A percentile compares a stretch with the other conserved stretches of the same genome.
These are phyloP conservation scores for Saksenaea oblongispora DNA, from an alignment of 371 early-diverging fungal genomes.

Conservation along the genomic window DNA sequence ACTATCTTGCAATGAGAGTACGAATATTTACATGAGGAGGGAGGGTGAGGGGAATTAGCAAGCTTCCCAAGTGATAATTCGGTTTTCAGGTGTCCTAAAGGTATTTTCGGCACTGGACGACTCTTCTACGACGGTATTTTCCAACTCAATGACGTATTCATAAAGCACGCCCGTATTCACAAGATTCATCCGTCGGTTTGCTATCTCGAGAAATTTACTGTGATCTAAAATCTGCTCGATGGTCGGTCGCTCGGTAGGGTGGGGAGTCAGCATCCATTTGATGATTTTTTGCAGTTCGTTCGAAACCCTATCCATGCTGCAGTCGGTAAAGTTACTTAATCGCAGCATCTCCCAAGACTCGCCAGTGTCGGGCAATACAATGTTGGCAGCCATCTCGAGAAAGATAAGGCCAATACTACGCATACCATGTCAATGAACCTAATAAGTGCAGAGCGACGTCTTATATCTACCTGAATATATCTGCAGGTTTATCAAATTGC, in stretches of 20 bases:
- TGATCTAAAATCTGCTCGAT: constrained; percentile 8
- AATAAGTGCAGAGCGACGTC: background rate
- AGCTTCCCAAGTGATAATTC: background rate
- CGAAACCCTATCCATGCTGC: constrained; percentile 11
- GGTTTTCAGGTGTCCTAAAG: background rate
- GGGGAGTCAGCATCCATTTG: constrained; percentile 8
- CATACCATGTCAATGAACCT: too few relatives aligned
- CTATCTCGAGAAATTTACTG: background rate
- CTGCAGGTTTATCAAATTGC: constrained; percentile 78
- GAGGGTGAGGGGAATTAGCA: background rate
- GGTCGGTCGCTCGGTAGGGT: constrained; percentile 14
- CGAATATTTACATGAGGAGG: background rate
- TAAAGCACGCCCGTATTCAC: background rate
- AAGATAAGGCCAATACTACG: constrained; percentile 87
- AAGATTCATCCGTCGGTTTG: background rate
- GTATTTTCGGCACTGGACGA: background rate
- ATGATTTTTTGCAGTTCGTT: constrained; percentile 12
- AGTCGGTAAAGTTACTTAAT: constrained; percentile 68
- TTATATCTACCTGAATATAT: constrained; percentile 77
- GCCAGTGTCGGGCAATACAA: constrained; percentile 85
- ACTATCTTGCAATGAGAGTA: too few relatives aligned
- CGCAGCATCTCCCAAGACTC: constrained; percentile 85
- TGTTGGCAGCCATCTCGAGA: constrained; percentile 83
- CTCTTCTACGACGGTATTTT: background rate
- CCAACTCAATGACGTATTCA: background rate